Percentiles rank a stretch among this genome's conserved stretches.
Evolutionary conservation across 805 yeast genomes (phyloP).

Genomic region (Candida oleophila): DNA sequence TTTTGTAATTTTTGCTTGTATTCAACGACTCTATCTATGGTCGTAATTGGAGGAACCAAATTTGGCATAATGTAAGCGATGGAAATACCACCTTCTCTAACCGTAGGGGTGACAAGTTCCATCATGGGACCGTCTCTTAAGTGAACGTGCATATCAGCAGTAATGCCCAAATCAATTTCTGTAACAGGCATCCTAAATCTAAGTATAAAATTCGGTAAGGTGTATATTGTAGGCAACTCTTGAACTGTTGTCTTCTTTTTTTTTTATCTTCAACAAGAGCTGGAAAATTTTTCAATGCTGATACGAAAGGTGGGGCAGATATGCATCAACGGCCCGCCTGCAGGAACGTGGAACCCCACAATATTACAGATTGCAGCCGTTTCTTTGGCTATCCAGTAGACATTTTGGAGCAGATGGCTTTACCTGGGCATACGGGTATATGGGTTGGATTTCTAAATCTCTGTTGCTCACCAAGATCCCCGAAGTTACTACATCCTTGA

Average conservation of each 20-base stretch:
- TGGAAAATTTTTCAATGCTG: neutral
- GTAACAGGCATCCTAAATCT: constrained; percentile 1
- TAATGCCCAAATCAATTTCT: constrained; percentile 59
- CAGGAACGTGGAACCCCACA: no score
- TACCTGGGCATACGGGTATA: no score
- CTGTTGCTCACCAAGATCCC: constrained; percentile 11
- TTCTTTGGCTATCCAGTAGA: no score
- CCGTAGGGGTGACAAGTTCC: constrained; percentile 86
- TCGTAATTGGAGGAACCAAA: constrained; percentile 86
- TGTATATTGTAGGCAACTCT: neutral
- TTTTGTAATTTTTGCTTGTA: constrained; percentile 65
- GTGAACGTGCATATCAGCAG: constrained; percentile 96
- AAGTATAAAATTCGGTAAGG: neutral
- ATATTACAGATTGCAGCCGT: no score
- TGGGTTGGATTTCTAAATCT: constrained; percentile 5
- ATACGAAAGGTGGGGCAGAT: neutral
- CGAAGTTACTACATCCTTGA: constrained; percentile 8
- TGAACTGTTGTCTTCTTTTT: no score
- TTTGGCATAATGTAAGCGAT: constrained; percentile 97
- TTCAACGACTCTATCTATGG: constrained; percentile 65
- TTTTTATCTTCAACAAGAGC: no score
- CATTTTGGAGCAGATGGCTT: no score
- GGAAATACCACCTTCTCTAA: constrained; percentile 85
- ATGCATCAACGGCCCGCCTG: no score
- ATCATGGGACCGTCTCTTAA: constrained; percentile 93